Evolutionary conservation across 2,329 filamentous ascomycete genomes (phyloP), one percentile per base, ranked within the genome.

Genomic region (Colletotrichum sp.): DNA sequence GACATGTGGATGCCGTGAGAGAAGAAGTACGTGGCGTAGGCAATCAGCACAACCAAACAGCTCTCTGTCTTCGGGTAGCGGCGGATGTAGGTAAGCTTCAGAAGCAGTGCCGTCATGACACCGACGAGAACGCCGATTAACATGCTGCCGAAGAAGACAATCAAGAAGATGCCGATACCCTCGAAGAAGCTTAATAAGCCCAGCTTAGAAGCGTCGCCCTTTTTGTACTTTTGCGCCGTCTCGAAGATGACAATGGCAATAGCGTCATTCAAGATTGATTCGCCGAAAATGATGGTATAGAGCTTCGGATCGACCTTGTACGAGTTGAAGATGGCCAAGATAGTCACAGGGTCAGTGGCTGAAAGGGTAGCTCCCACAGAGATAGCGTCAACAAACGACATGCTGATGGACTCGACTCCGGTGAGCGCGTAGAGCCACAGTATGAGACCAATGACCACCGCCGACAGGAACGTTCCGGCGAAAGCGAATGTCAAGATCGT

Each of bases 261-360:
- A 60, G 97, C 97, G 87, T 99, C 97, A 84, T 99, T 99, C 72
- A 99, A 88, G 76, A 99, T 99, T 9, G 96, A 98, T 87, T 99
- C 97, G 83, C 97, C 97, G 84, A 99, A 99, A 79, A 99, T 99
- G 84, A 99, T 93, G 34, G 97, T 99, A 87, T 99, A 99, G 21
- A 99, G 91, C 86, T 99, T 99, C 4, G 97, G 97, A 81, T 99
- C 97, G 81, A 99, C 97, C 86, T 99, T 99, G 91, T 99, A 99
- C 2, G 97, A 95, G 85, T 98, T 99, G 91, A 99, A 99, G 80
- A 99, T 99, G 83, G 97, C 97, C 70, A 99, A 89, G 80, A 99
- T 99, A 0, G 97, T 99, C 75, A 99, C 96, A 0, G 97, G 97
- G 83, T 99, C 97, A 2, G 97, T 99, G 76, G 97, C 97, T 3